Percentiles rank a stretch among this genome's conserved stretches.
Evolutionary conservation across 2,329 filamentous ascomycete genomes (phyloP).

Genomic region (Xylogone sp.): DNA sequence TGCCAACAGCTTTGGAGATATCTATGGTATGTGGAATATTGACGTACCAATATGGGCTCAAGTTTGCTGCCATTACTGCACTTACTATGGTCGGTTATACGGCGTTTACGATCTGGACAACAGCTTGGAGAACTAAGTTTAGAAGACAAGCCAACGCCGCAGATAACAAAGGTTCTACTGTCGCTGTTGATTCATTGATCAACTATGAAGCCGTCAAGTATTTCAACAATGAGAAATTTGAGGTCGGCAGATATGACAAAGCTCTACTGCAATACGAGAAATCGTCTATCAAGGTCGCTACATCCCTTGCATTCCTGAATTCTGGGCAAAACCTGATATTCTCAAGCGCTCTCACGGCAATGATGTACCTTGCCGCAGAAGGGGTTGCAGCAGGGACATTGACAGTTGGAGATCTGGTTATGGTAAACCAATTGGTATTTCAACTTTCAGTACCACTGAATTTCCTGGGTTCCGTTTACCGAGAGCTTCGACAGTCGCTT

Average conservation of each 20-base stretch:
- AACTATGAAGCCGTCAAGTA: constrained; percentile 99
- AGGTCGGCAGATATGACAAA: constrained; percentile 85
- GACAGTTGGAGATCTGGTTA: constrained; percentile 93
- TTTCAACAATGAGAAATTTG: constrained; percentile 98
- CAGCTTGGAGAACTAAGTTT: constrained; percentile 96
- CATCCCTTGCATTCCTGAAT: constrained; percentile 89
- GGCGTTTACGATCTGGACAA: constrained; percentile 95
- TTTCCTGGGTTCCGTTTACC: constrained; percentile 96
- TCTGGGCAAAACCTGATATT: constrained; percentile 97
- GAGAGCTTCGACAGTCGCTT: constrained; percentile 88
- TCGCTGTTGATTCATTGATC: constrained; percentile 93
- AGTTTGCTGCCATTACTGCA: constrained; percentile 88
- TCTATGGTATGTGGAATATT: constrained; percentile 93
- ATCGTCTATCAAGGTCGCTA: constrained; percentile 95
- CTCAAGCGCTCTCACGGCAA: constrained; percentile 84
- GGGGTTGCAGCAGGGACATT: constrained; percentile 71
- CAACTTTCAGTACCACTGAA: constrained; percentile 96
- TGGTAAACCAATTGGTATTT: constrained; percentile 99
- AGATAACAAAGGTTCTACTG: constrained; percentile 91
- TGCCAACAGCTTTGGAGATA: constrained; percentile 92
- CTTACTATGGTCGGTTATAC: constrained; percentile 91
- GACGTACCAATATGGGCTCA: constrained; percentile 89
- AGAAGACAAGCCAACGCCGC: constrained; percentile 92
- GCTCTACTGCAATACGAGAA: constrained; percentile 84
- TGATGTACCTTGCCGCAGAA: constrained; percentile 96